Conservation (phyloP, 768 basidiomycete genomes). For the Kockovaella imperatae region DNA sequence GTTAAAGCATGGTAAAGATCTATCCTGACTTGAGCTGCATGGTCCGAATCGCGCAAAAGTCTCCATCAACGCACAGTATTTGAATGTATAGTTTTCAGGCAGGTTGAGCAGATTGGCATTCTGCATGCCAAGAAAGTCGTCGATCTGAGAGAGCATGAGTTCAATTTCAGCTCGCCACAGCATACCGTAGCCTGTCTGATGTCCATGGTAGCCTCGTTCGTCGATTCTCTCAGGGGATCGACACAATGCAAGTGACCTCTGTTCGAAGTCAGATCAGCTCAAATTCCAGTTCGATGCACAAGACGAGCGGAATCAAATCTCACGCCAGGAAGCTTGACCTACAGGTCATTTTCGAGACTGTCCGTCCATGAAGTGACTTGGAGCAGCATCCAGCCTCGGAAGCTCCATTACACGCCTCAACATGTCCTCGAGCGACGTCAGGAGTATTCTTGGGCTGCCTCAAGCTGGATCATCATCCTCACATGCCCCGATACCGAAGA, state of each 20-base stretch:
- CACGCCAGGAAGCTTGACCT: too few species aligned
- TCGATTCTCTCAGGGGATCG: too few species aligned
- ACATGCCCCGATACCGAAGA: not conserved
- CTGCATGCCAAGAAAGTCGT: slow-evolving; percentile 87
- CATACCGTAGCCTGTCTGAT: slow-evolving; percentile 47
- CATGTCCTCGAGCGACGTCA: slow-evolving; percentile 62
- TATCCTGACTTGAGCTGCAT: slow-evolving; percentile 33
- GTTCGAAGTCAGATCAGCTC: not conserved
- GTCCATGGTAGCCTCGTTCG: slow-evolving; percentile 46
- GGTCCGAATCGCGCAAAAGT: not conserved
- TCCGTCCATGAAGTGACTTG: too few species aligned
- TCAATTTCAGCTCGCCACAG: not conserved
- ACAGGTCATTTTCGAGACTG: too few species aligned
- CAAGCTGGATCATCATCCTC: slow-evolving; percentile 10
- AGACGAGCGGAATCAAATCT: too few species aligned
- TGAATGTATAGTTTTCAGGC: slow-evolving; percentile 76
- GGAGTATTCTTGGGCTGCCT: slow-evolving; percentile 67
- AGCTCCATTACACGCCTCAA: not conserved
- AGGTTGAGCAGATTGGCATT: slow-evolving; percentile 86
- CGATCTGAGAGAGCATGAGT: slow-evolving; percentile 65
- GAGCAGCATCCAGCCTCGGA: not conserved
- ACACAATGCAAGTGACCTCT: not conserved
- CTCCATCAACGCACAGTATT: slow-evolving; percentile 50
- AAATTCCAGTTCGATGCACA: too few species aligned
- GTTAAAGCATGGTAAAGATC: slow-evolving; percentile 84